These are phyloP conservation scores for Picea mariana DNA, from an alignment of 83 land plant genomes.

Conservation along the genomic window DNA sequence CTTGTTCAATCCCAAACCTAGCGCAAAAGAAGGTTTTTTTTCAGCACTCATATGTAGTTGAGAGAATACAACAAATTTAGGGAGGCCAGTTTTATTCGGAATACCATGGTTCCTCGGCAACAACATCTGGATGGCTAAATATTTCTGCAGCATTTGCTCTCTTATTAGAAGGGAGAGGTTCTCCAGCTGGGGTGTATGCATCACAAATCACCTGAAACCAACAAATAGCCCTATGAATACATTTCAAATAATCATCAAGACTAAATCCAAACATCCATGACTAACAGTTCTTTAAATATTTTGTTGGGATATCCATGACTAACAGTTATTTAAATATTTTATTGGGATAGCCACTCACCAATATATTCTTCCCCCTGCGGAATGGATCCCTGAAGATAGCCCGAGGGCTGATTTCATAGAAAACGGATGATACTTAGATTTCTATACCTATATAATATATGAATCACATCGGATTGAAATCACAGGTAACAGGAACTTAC, in stretches of 20 bases:
- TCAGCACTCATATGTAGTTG: not conserved
- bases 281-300: no score
- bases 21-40: not conserved
- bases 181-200: constrained; percentile 60
- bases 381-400: constrained; percentile 64
- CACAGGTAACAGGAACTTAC: constrained; percentile 19
- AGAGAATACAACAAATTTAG: not conserved
- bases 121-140: constrained; percentile 56
- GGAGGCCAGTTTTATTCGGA: not conserved
- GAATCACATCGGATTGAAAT: not conserved
- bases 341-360: constrained; percentile 29
- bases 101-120: constrained; percentile 64
- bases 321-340: not conserved
- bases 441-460: not conserved
- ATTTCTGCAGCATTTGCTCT: constrained; percentile 52
- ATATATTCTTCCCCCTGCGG: constrained; percentile 48
- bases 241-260: not conserved
- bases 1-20: constrained; percentile 68
- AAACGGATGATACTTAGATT: not conserved
- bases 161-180: constrained; percentile 61
- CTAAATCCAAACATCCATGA: not conserved
- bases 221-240: not conserved
- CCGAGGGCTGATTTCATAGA: constrained; percentile 36
- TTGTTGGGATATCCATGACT: no score
- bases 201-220: constrained; percentile 64